Percentiles rank a stretch among this genome's conserved stretches.
Conservation (phyloP, 352 stramenopile species). For the Globisporangium polare region DNA sequence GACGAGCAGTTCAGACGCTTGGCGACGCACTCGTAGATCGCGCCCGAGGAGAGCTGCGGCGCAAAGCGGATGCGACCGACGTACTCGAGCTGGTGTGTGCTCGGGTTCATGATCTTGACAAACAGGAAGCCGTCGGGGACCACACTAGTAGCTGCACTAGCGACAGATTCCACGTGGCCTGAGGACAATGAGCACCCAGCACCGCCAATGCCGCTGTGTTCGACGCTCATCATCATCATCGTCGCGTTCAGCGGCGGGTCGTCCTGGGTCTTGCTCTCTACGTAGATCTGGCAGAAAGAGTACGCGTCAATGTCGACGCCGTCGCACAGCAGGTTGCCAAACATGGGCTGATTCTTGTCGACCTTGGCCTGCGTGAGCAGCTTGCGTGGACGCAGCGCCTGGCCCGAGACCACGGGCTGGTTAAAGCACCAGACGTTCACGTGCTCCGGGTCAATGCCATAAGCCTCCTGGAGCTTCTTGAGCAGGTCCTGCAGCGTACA, state of each 20-base stretch:
- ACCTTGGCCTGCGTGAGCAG: conserved; percentile 43
- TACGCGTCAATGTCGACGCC: conserved; percentile 83
- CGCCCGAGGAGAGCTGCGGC: conserved; percentile 27
- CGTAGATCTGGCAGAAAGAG: conserved; percentile 75
- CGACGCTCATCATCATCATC: conserved; percentile 8
- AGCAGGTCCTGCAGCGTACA: conserved; percentile 56
- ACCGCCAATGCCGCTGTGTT: neutral
- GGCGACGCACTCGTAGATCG: conserved; percentile 48
- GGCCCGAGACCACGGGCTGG: conserved; percentile 64
- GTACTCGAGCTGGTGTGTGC: conserved; percentile 36
- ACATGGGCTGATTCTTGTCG: conserved; percentile 46
- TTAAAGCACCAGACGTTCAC: conserved; percentile 75
- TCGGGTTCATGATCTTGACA: conserved; percentile 55
- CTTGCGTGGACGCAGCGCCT: conserved; percentile 69
- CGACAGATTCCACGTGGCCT: neutral
- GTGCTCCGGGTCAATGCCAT: conserved; percentile 23
- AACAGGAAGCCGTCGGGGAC: conserved; percentile 44
- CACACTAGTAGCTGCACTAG: neutral
- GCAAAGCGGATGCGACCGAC: conserved; percentile 35
- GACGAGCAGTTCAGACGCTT: conserved; percentile 33
- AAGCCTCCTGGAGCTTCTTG: conserved; percentile 26
- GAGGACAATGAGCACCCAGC: neutral
- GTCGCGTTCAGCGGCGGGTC: conserved; percentile 30
- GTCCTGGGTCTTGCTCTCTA: conserved; percentile 40
- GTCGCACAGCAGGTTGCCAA: conserved; percentile 66